These are phyloP conservation scores for Colletotrichum sp. DNA, from an alignment of 2,329 filamentous ascomycete species.

Conservation along the genomic window DNA sequence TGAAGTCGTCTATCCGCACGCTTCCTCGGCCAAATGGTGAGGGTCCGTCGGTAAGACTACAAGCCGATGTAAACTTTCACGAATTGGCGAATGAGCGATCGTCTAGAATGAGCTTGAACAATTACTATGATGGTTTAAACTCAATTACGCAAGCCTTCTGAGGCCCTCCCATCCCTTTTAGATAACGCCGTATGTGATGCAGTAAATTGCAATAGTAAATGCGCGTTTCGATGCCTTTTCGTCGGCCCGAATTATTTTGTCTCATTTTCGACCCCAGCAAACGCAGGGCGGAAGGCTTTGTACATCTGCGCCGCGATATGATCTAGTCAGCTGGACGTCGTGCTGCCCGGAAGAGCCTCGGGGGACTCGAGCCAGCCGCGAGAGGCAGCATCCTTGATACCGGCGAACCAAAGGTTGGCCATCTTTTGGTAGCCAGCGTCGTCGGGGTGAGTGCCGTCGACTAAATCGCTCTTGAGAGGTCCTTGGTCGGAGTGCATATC, in stretches of 20 bases:
- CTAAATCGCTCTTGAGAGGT: slow-evolving; percentile 33
- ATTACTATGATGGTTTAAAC: neutral
- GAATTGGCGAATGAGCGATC: neutral
- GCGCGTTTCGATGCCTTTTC: neutral
- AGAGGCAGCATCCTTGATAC: slow-evolving; percentile 29
- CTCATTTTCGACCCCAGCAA: neutral
- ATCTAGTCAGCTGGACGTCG: neutral
- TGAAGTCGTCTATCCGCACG: neutral
- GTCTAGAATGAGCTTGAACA: neutral
- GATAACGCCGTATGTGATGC: neutral
- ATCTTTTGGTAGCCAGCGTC: slow-evolving; percentile 45
- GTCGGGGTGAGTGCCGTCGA: slow-evolving; percentile 42
- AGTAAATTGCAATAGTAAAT: neutral
- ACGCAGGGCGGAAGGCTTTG: neutral
- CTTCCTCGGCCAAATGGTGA: neutral
- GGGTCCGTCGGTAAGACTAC: neutral
- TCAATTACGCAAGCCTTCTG: neutral
- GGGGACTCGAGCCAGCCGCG: slow-evolving; percentile 27
- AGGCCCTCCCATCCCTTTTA: neutral
- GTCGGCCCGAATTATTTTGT: neutral
- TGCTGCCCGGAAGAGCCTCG: slow-evolving; percentile 4
- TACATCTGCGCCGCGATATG: neutral
- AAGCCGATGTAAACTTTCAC: neutral
- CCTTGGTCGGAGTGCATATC: slow-evolving; percentile 41
- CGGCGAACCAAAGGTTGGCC: slow-evolving; percentile 39